phyloP scores from a whole-genome alignment of 257 asterid species.

The Nicotiana sylvestris region DNA sequence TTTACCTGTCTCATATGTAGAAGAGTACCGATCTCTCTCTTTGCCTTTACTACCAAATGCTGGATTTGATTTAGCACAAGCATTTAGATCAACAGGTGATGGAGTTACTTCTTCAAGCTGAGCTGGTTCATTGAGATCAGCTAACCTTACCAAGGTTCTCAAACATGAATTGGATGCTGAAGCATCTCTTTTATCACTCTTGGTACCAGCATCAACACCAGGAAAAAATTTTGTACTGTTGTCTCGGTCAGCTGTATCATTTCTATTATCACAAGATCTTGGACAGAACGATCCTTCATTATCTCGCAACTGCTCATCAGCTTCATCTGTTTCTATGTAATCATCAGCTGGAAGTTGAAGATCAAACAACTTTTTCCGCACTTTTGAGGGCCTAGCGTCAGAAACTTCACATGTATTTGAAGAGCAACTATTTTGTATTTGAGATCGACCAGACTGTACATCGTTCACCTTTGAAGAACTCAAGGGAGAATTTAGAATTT shows the following conservation, averaged over 20 bases:
- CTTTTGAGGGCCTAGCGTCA: conserved; percentile 71
- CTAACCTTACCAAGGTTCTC: conserved; percentile 42
- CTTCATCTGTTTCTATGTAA: conserved; percentile 62
- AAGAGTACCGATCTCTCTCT: conserved; percentile 46
- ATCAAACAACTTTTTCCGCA: conserved; percentile 78
- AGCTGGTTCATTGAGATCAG: conserved; percentile 86
- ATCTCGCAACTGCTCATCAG: conserved; percentile 34
- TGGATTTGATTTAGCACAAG: conserved; percentile 32
- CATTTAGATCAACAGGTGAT: conserved; percentile 35
- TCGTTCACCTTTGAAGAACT: conserved; percentile 56
- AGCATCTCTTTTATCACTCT: conserved; percentile 25
- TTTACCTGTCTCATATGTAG: conserved; percentile 57
- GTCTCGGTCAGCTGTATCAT: conserved; percentile 20
- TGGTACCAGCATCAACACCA: conserved; percentile 24
- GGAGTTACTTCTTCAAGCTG: conserved; percentile 42
- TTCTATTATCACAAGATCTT: conserved; percentile 33
- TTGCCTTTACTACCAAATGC: conserved; percentile 37
- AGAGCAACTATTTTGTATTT: conserved; percentile 40
- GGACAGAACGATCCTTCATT: conserved; percentile 23
- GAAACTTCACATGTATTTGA: conserved; percentile 45
- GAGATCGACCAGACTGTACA: conserved; percentile 32
- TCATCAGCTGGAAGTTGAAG: conserved; percentile 93
- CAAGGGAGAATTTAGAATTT: conserved; percentile 58
- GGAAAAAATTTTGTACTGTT: conserved; percentile 21
- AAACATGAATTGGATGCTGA: conserved; percentile 41